Base-by-base conservation (phyloP, 345 rosid genomes). In the Aegle marmelos region DNA sequence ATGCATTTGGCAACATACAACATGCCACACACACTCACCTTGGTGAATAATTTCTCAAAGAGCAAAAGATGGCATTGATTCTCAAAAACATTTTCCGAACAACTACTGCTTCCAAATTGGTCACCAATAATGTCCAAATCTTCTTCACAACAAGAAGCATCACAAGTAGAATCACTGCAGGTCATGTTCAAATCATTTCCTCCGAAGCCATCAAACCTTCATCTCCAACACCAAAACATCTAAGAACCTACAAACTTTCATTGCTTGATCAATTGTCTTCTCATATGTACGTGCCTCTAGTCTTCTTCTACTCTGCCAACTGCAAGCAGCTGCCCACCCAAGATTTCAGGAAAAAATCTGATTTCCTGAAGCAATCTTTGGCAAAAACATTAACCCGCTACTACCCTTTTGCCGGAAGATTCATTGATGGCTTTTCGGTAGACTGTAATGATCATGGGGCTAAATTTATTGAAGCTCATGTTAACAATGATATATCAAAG, bases 401-500 rank as follows among this genome's bases (percentile, higher is more conserved):
- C 78, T 86, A 78, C 39, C 82, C 76, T 0, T 76, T 81, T 27
- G 85, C 81, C 0, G 82, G 85, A 41, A 45, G 70, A 48, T 34
- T 82, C 8, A 67, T 75, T 21, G 79, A 75, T 17, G n/a, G 68
- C 36, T 27, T 8, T 7, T 70, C 63, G 17, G 31, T 84, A 2
- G 80, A 84, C 17, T 82, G 89, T 74, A 76, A 82, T 11, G 84
- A 86, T 54, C 21, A 54, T 0, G 86, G 84, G 1, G 84, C 72
- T 3, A 33, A 22, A 22, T 84, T 62, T 59, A 67, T 74, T 0
- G 61, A 78, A 76, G 82, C 84, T 14, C 24, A 28, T 37, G 65
- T 70, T 5, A 27, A 31, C 41, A 34, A 30, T 6, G 30, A 19
- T 5, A 67, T 86, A 24, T 76, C 77, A 9, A 64, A 39, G 9